These are phyloP conservation scores for Gossypium trilobum DNA, from an alignment of 441 rosid genomes.

Conservation along the genomic window DNA sequence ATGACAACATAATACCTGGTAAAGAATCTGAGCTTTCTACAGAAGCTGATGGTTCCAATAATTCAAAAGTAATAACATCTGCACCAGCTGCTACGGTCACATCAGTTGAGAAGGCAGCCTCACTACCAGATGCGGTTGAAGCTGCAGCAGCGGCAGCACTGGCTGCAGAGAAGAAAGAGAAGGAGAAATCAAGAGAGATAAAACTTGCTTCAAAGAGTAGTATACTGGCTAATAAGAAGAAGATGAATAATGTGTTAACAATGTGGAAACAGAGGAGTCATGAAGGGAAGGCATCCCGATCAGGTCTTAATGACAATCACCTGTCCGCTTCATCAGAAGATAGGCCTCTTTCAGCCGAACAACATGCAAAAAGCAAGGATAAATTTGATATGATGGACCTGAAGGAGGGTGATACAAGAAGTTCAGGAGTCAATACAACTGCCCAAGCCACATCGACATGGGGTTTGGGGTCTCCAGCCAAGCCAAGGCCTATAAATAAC, in stretches of 20 bases:
- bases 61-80: slow-evolving; percentile 65
- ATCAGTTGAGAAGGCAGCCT: slow-evolving; percentile 54
- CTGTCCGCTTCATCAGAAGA: slow-evolving; percentile 42
- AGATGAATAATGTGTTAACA: slow-evolving; percentile 76
- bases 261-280: slow-evolving; percentile 96
- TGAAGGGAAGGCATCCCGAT: slow-evolving; percentile 66
- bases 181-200: slow-evolving; percentile 79
- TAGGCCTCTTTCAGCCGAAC: slow-evolving; percentile 31
- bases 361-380: slow-evolving; percentile 39
- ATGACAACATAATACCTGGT: slow-evolving; percentile 36
- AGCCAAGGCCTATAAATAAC: slow-evolving; percentile 53
- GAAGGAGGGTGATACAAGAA: slow-evolving; percentile 31
- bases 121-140: slow-evolving; percentile 86
- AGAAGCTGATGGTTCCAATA: slow-evolving; percentile 41
- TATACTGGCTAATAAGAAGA: slow-evolving; percentile 83
- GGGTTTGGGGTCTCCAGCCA: slow-evolving; percentile 33
- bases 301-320: slow-evolving; percentile 46
- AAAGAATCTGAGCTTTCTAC: slow-evolving; percentile 49
- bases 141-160: slow-evolving; percentile 94
- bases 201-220: slow-evolving; percentile 88
- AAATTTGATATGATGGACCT: slow-evolving; percentile 37
- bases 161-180: slow-evolving; percentile 94
- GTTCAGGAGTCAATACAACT: slow-evolving; percentile 30
- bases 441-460: slow-evolving; percentile 24
- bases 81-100: slow-evolving; percentile 72